Evolutionary conservation across 2,329 filamentous ascomycete species (phyloP), one percentile per base, ranked within the genome.

Genomic region (Colletotrichum neosansevieriae): DNA sequence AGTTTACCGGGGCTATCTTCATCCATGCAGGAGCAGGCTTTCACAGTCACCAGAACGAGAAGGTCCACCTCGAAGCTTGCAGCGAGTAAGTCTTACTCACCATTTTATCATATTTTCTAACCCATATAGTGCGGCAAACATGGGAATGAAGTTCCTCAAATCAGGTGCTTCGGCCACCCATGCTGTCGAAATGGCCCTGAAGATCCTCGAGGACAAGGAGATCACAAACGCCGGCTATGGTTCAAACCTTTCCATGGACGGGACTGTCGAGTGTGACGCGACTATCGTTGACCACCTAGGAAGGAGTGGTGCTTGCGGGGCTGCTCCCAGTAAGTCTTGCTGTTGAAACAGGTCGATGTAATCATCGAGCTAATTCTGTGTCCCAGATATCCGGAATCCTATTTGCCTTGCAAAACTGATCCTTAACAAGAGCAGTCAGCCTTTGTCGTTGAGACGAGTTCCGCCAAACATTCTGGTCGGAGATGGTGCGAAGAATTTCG

Each of bases 171-270:
- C 90, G 47, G 93, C 96, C 4, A 85, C 95, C 4, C 94, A 98
- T 76, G 96, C 94, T 15, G 92, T 98, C 21, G 96, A 98, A 79
- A 91, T 92, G 58, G 94, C 96, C 34, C 89, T 99, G 74, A 93
- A 91, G 73, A 85, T 93, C 19, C 88, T 99, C 17, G 96, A 99
- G 80, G 93, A 99, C 77, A 91, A 92, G 65, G 94, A 98, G 75
- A 97, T 99, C 72, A 99, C 97, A 40, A 99, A 99, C 78, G 93
- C 95, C 42, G 96, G 96, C 0, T 98, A 92, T 77, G 96, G 97
- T 53, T 99, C 96, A 80, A 99, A 99, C 75, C 83, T 99, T 24
- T 91, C 93, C 50, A 92, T 97, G 71, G 92, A 98, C 73, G 96
- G 96, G 1, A 88, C 90, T 1, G 96, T 98, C 12, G 96, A 99